A percentile compares a stretch with the other conserved stretches of the same genome.
Evolutionary conservation across 2,329 filamentous ascomycete genomes (phyloP).

Genomic region (Aspergillus floridensis): DNA sequence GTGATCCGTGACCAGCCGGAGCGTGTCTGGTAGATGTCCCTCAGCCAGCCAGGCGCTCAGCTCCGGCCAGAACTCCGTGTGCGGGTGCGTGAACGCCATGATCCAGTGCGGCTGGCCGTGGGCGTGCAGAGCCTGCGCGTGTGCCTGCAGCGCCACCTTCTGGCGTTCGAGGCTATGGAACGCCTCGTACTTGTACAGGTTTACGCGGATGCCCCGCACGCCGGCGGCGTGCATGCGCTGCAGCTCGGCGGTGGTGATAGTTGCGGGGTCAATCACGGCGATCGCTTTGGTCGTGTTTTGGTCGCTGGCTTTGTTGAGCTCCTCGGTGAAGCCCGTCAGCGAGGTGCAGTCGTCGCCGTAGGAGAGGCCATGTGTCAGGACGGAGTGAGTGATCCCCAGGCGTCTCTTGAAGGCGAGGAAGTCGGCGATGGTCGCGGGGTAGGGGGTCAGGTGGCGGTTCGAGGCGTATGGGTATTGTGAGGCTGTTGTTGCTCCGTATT

Average conservation of each 20-base stretch:
- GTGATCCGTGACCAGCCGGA: slow-evolving; percentile 38
- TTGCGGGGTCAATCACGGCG: slow-evolving; percentile 32
- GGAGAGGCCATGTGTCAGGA: slow-evolving; percentile 38
- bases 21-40: slow-evolving; percentile 18
- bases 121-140: slow-evolving; percentile 22
- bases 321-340: slow-evolving; percentile 30
- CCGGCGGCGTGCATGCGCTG: slow-evolving; percentile 27
- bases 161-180: slow-evolving; percentile 39
- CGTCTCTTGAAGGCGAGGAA: slow-evolving; percentile 25
- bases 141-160: slow-evolving; percentile 30
- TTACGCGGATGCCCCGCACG: slow-evolving; percentile 37
- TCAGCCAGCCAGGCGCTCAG: slow-evolving; percentile 22
- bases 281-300: slow-evolving; percentile 24
- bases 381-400: slow-evolving; percentile 34
- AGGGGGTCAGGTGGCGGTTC: slow-evolving; percentile 30
- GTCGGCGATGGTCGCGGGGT: slow-evolving; percentile 26
- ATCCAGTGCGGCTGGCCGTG: slow-evolving; percentile 26
- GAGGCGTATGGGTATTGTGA: slow-evolving; percentile 23
- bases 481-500: slow-evolving; percentile 5
- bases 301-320: slow-evolving; percentile 20
- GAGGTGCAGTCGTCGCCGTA: slow-evolving; percentile 39
- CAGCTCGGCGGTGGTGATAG: slow-evolving; percentile 22
- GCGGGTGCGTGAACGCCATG: slow-evolving; percentile 33
- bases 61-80: slow-evolving; percentile 31
- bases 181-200: slow-evolving; percentile 36